phyloP scores from a whole-genome alignment of 495 filamentous ascomycete genomes.

The Penicillium paradoxum region DNA sequence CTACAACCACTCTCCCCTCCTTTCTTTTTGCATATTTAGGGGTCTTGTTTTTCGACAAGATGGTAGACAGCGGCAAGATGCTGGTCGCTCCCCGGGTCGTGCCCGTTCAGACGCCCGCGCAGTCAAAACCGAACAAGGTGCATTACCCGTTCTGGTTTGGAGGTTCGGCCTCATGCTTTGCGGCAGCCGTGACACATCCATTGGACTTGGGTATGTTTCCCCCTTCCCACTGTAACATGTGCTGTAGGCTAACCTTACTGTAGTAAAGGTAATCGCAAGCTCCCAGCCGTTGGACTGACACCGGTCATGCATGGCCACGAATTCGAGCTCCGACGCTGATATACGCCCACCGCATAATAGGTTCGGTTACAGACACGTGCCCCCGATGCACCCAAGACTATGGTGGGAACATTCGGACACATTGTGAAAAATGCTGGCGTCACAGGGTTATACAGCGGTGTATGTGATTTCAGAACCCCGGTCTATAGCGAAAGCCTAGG shows the following conservation, averaged over 20 bases:
- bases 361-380: slow-evolving; percentile 84
- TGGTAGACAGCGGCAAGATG: slow-evolving; percentile 39
- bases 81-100: slow-evolving; percentile 26
- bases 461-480: slow-evolving; percentile 33
- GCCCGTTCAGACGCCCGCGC: slow-evolving; percentile 23
- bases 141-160: slow-evolving; percentile 93
- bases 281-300: slow-evolving; percentile 10
- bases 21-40: slow-evolving; percentile 5
- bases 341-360: slow-evolving; percentile 35
- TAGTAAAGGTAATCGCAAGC: slow-evolving; percentile 47
- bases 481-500: not conserved
- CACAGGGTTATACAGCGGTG: slow-evolving; percentile 76
- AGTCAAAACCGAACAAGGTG: slow-evolving; percentile 36
- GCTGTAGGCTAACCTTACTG: slow-evolving; percentile 16
- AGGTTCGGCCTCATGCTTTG: slow-evolving; percentile 84
- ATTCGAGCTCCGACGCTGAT: slow-evolving; percentile 12
- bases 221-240: not conserved
- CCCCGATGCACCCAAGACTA: slow-evolving; percentile 59
- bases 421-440: slow-evolving; percentile 63
- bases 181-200: slow-evolving; percentile 85
- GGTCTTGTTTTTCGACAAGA: slow-evolving; percentile 30
- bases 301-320: not conserved
- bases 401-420: slow-evolving; percentile 77
- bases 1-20: slow-evolving; percentile 5
- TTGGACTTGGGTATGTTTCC: slow-evolving; percentile 58